Conservation (phyloP, 2,329 filamentous ascomycete species). For the Hortaea sp. region DNA sequence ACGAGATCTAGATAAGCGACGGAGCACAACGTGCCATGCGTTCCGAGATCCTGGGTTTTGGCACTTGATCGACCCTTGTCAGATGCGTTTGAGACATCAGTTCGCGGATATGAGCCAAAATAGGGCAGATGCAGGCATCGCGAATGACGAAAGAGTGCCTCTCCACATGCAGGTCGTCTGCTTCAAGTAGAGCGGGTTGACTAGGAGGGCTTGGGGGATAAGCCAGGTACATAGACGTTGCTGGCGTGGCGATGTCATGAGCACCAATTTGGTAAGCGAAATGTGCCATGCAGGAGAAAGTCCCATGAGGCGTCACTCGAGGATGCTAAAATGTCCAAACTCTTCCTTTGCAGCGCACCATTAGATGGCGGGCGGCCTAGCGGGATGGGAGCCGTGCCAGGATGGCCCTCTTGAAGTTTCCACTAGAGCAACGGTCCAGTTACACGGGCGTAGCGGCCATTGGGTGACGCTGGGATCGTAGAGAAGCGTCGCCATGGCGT, state of each 20-base stretch:
- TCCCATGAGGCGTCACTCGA: no score
- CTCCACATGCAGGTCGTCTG: neutral
- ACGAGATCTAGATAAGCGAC: slow-evolving; percentile 21
- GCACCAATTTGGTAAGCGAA: neutral
- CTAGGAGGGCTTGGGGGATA: neutral
- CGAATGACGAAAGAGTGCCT: neutral
- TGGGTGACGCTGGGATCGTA: neutral
- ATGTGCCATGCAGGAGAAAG: neutral
- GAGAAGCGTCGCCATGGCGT: no score
- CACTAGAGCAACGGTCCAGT: neutral
- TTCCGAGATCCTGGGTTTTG: slow-evolving; percentile 16
- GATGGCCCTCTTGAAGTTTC: neutral
- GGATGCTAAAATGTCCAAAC: neutral
- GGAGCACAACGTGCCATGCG: slow-evolving; percentile 20
- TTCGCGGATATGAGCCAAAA: neutral
- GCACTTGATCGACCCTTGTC: neutral
- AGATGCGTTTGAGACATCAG: neutral
- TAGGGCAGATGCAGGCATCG: neutral
- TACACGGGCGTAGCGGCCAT: neutral
- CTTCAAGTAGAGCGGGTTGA: neutral
- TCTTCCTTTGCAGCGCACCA: neutral
- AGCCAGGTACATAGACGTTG: neutral
- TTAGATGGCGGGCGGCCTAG: neutral
- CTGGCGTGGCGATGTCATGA: neutral
- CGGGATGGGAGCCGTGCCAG: neutral